Percentiles rank a stretch among this genome's conserved stretches.
Conservation (phyloP, 2,329 filamentous ascomycete species). For the Aureobasidium sp. region DNA sequence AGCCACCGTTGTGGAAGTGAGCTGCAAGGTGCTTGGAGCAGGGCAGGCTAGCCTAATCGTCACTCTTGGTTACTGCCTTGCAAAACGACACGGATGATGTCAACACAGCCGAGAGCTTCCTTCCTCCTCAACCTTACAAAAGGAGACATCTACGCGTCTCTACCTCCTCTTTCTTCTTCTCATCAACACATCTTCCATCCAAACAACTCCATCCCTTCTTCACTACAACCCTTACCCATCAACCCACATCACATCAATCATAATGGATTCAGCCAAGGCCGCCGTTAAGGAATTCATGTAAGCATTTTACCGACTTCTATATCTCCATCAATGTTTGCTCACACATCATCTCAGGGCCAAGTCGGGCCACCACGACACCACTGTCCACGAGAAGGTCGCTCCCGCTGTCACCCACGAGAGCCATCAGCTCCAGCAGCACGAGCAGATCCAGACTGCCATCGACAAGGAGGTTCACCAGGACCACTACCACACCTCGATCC, state of each 20-base stretch:
- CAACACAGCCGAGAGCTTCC: slow-evolving; percentile 7
- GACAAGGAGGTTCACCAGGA: slow-evolving; percentile 66
- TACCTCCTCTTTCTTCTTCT: neutral
- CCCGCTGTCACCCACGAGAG: slow-evolving; percentile 55
- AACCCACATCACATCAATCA: slow-evolving; percentile 21
- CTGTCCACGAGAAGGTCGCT: slow-evolving; percentile 58
- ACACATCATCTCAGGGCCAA: neutral
- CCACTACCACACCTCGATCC: slow-evolving; percentile 63
- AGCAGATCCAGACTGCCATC: slow-evolving; percentile 55
- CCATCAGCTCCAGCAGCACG: slow-evolving; percentile 53
- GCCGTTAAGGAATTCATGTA: slow-evolving; percentile 55
- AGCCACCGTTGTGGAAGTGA: slow-evolving; percentile 5
- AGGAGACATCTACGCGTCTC: neutral
- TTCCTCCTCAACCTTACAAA: slow-evolving; percentile 2
- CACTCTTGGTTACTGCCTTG: slow-evolving; percentile 5
- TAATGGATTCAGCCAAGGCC: slow-evolving; percentile 59
- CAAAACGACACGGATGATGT: slow-evolving; percentile 7
- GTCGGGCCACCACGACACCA: slow-evolving; percentile 59
- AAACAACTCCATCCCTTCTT: neutral
- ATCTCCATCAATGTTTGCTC: neutral
- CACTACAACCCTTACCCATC: neutral
- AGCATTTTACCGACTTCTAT: neutral
- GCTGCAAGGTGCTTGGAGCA: neutral
- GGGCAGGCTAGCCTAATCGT: slow-evolving; percentile 9
- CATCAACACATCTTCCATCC: slow-evolving; percentile 14